Evolutionary conservation across 2,329 filamentous ascomycete genomes (phyloP), one percentile per base, ranked within the genome.

Genomic region (Colletotrichum shisoi): DNA sequence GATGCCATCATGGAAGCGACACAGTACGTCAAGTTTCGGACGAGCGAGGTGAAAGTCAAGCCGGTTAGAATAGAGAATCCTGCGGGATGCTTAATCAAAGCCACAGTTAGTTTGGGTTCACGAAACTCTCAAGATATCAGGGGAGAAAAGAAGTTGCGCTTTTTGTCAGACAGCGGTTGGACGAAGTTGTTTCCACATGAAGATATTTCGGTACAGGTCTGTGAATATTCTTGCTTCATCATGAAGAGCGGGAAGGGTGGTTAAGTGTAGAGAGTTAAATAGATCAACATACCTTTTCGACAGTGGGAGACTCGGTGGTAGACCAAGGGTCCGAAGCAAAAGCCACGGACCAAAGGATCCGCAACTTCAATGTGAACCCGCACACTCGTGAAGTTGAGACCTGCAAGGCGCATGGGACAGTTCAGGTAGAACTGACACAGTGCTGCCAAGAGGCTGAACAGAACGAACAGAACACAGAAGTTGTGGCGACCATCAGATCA

Each of bases 101-200:
- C 31, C 7, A 31, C 31, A 13, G 46, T 68, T 57, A 68, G 66
- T 45, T n/a, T 34, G 8, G 1, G 31, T 9, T 34, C 31, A n/a
- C 17, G 48, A 67, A 17, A 52, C 46, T 40, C 15, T 21, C 61
- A 1, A 3, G 42, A 49, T 62, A 67, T 65, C 2, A 7, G 31
- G 2, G 56, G 70, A 34, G 66, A 34, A 13, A 21, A 8, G 42
- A 12, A 42, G 51, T 59, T 62, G 64, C 67, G 62, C 59, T 68
- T 66, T 34, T 63, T 76, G 77, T 91, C 89, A 92, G 89, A 92
- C 88, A 92, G 90, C 89, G 90, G 89, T 92, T 92, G 90, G 87
- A 89, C 87, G 87, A 89, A 87, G 80, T 80, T 82, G 76, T 82
- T 84, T 91, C 89, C 84, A 91, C 89, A 92, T 83, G 63, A 71